Percentiles rank a stretch among this genome's conserved stretches.
phyloP scores from a whole-genome alignment of 176 grass and related monocot genomes.

The Poa annua region DNA sequence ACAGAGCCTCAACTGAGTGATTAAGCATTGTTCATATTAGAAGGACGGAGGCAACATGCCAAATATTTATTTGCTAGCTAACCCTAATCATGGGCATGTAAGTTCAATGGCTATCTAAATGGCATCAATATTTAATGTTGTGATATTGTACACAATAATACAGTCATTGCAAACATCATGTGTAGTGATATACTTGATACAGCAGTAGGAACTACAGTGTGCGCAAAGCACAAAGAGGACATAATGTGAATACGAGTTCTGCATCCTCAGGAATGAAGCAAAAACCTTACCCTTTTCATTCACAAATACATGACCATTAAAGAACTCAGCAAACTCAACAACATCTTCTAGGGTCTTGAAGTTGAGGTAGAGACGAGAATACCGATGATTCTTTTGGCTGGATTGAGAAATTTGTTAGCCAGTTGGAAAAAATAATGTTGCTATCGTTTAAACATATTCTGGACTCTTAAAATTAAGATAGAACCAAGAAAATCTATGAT shows the following conservation, averaged over 20 bases:
- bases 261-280: slow-evolving; percentile 1
- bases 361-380: slow-evolving; percentile 82
- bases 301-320: slow-evolving; percentile 86
- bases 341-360: slow-evolving; percentile 82
- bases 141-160: neutral
- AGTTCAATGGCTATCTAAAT: slow-evolving; percentile 17
- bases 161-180: neutral
- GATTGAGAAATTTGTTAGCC: slow-evolving; percentile 36
- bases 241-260: slow-evolving; percentile 32
- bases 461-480: slow-evolving; percentile 75
- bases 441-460: slow-evolving; percentile 55
- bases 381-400: slow-evolving; percentile 86
- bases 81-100: neutral
- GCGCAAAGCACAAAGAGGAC: slow-evolving; percentile 7
- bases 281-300: slow-evolving; percentile 90
- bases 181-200: neutral
- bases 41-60: neutral
- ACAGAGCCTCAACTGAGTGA: neutral
- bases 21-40: neutral
- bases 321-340: slow-evolving; percentile 91
- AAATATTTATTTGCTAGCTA: slow-evolving; percentile 15
- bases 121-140: slow-evolving; percentile 8
- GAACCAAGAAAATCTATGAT: slow-evolving; percentile 67
- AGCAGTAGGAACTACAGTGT: neutral
- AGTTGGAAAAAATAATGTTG: neutral